Evolutionary conservation across 2,329 filamentous ascomycete genomes (phyloP).

Genomic region (Colletotrichum viniferum): DNA sequence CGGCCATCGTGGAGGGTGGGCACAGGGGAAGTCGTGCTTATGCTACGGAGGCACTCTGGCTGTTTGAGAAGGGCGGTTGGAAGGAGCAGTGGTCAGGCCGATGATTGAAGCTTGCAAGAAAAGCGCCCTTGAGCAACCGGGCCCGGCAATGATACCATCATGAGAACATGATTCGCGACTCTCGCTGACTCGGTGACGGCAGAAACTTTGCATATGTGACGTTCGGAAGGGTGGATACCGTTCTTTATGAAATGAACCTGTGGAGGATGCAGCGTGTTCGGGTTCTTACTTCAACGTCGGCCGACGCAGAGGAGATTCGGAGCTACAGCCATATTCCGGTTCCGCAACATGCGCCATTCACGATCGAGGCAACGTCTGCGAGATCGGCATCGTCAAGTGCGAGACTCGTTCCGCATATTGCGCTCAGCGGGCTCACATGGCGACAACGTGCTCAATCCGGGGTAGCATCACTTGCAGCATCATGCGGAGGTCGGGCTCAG

Average conservation of each 20-base stretch:
- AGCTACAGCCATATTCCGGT: not conserved
- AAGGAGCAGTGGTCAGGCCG: slow-evolving; percentile 65
- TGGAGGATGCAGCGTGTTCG: not conserved
- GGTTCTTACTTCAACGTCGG: not conserved
- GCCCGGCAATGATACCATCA: not conserved
- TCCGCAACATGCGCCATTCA: not conserved
- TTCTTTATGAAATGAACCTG: not conserved
- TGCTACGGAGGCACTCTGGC: slow-evolving; percentile 88
- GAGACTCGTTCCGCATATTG: not conserved
- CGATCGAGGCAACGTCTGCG: not conserved
- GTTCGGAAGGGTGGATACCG: not conserved
- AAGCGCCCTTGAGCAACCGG: slow-evolving; percentile 7
- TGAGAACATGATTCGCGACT: not conserved
- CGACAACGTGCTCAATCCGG: not conserved
- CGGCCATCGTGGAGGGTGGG: slow-evolving; percentile 70
- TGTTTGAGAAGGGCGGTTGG: slow-evolving; percentile 77
- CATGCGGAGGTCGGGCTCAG: not conserved
- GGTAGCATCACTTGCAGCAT: not conserved
- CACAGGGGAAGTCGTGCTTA: slow-evolving; percentile 84
- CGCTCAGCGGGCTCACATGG: not conserved
- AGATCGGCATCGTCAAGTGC: not conserved
- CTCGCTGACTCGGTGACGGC: not conserved
- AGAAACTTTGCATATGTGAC: not conserved
- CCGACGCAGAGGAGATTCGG: not conserved
- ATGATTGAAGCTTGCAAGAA: slow-evolving; percentile 26